These are phyloP conservation scores for Zygnema circumcarinatum DNA, from an alignment of 139 green algal species.

Conservation along the genomic window DNA sequence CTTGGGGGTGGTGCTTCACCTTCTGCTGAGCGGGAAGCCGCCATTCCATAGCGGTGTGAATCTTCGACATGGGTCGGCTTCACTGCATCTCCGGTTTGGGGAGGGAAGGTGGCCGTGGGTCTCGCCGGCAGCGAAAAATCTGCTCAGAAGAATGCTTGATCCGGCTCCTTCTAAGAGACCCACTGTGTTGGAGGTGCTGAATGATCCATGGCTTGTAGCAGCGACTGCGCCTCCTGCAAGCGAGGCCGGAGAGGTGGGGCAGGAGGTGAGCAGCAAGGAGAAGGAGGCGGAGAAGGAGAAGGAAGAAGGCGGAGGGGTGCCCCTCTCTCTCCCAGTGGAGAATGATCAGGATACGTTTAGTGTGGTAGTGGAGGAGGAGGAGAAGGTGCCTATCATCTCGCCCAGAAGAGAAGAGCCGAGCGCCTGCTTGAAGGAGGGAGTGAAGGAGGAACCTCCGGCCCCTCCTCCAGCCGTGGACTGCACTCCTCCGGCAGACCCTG, in stretches of 20 bases:
- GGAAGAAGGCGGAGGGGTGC: no score
- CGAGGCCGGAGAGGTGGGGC: not conserved
- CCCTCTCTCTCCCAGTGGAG: no score
- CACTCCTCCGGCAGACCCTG: no score
- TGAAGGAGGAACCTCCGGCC: no score
- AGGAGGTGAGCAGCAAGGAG: not conserved
- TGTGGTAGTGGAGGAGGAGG: not conserved
- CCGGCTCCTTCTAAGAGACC: not conserved
- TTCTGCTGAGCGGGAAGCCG: constrained; percentile 12
- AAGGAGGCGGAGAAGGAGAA: not conserved
- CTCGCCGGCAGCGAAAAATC: not conserved
- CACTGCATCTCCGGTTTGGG: not conserved
- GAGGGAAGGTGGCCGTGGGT: not conserved
- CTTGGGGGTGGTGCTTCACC: constrained; percentile 8
- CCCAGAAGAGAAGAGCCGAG: no score
- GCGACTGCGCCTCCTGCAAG: not conserved
- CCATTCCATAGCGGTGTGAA: constrained; percentile 1
- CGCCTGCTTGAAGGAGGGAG: not conserved
- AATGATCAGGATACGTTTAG: not conserved
- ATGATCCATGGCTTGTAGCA: not conserved
- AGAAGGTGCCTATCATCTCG: no score
- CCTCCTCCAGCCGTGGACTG: no score
- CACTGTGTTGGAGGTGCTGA: not conserved
- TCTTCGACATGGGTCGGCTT: not conserved
- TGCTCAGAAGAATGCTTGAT: not conserved